A percentile compares a stretch with the other conserved stretches of the same genome.
Evolutionary conservation across 306 rosid genomes (phyloP).

Genomic region (Acacia confusa): DNA sequence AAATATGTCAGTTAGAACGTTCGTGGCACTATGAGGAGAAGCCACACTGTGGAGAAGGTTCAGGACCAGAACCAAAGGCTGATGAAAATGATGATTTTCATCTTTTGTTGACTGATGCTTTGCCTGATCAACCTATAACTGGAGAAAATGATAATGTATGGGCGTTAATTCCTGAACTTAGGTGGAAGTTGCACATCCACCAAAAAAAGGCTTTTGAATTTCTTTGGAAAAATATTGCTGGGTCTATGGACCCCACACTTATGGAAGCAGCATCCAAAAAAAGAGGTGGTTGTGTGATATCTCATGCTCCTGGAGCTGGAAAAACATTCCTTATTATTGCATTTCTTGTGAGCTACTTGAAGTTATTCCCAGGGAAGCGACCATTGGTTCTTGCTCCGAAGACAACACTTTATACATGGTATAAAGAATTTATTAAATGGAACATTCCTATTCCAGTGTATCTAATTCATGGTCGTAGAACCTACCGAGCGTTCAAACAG

Average conservation of each 20-base stretch:
- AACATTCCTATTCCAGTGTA: slow-evolving; percentile 73
- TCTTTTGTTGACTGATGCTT: slow-evolving; percentile 32
- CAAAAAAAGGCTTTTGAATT: slow-evolving; percentile 68
- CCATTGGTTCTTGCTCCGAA: slow-evolving; percentile 90
- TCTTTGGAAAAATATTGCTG: slow-evolving; percentile 73
- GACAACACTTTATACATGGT: slow-evolving; percentile 87
- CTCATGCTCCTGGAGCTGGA: slow-evolving; percentile 86
- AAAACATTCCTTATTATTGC: slow-evolving; percentile 81
- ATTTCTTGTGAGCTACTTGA: slow-evolving; percentile 78
- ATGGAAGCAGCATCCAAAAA: slow-evolving; percentile 51
- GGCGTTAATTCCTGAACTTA: slow-evolving; percentile 54
- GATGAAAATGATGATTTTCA: slow-evolving; percentile 54
- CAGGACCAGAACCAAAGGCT: slow-evolving; percentile 34
- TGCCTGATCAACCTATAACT: slow-evolving; percentile 45
- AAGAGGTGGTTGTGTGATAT: slow-evolving; percentile 77
- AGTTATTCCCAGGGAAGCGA: slow-evolving; percentile 71
- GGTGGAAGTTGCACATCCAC: slow-evolving; percentile 50
- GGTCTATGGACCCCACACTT: slow-evolving; percentile 59
- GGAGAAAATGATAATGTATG: slow-evolving; percentile 75
- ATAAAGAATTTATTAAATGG: slow-evolving; percentile 87
- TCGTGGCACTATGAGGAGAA: slow-evolving; percentile 61
- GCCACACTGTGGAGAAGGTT: slow-evolving; percentile 40
- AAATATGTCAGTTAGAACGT: slow-evolving; percentile 54
- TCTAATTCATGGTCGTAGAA: slow-evolving; percentile 70
- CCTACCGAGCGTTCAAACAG: slow-evolving; percentile 46